These are phyloP conservation scores for Penicillium fuscoglaucum DNA, from an alignment of 2,329 filamentous ascomycete species.

Conservation along the genomic window DNA sequence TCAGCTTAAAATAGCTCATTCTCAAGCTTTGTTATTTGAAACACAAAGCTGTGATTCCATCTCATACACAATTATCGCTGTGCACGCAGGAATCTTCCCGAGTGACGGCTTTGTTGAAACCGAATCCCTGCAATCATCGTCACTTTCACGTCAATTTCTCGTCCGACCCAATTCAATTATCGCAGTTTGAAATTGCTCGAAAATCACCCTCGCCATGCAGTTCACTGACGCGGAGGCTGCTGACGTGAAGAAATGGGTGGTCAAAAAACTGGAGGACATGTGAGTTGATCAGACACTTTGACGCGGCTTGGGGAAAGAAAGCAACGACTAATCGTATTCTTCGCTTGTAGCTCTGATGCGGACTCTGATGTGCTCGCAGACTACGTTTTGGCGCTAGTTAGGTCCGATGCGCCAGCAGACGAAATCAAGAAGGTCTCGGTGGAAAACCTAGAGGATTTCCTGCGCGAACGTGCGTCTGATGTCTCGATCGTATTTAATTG, in stretches of 20 bases:
- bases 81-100: background rate
- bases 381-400: conserved; percentile 61
- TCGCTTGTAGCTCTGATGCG: conserved; percentile 55
- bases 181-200: background rate
- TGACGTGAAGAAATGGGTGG: conserved; percentile 59
- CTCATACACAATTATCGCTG: background rate
- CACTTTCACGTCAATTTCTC: background rate
- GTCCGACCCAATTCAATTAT: background rate
- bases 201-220: conserved; percentile 45
- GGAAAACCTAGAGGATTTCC: conserved; percentile 59
- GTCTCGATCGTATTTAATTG: conserved; percentile 20
- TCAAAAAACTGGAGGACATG: conserved; percentile 60
- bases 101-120: conserved; percentile 7
- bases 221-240: conserved; percentile 55
- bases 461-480: conserved; percentile 50
- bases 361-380: conserved; percentile 63
- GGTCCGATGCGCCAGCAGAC: conserved; percentile 56
- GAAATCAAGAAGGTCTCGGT: conserved; percentile 54
- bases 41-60: background rate
- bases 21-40: background rate
- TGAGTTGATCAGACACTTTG: conserved; percentile 35
- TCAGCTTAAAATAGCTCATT: background rate
- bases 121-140: conserved; percentile 12
- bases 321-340: conserved; percentile 7
- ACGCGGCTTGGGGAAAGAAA: background rate